These are phyloP conservation scores for Naganishia cerealis DNA, from an alignment of 1,284 basidiomycete species.

Conservation along the genomic window DNA sequence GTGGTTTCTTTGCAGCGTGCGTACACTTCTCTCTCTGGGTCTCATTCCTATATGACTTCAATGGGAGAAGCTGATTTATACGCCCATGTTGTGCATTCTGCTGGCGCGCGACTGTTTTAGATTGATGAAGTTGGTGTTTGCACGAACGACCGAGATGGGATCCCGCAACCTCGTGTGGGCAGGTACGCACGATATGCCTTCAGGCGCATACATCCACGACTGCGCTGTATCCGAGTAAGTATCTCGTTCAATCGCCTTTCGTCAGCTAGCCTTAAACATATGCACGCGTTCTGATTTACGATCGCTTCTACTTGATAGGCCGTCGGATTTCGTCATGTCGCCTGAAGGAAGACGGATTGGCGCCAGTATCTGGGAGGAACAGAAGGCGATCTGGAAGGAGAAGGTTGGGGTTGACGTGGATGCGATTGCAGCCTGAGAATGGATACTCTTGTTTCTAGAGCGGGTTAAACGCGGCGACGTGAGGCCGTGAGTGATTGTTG, in stretches of 20 bases:
- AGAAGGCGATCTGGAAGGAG: conserved; percentile 27
- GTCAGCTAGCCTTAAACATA: no score
- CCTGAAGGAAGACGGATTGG: conserved; percentile 13
- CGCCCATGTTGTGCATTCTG: background rate
- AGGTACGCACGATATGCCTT: conserved; percentile 14
- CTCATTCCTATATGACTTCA: background rate
- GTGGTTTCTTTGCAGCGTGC: background rate
- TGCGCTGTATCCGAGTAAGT: conserved; percentile 30
- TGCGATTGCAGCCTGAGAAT: background rate
- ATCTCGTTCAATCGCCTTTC: background rate
- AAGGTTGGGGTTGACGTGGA: conserved; percentile 31
- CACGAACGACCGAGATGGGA: conserved; percentile 25
- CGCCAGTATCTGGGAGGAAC: conserved; percentile 20
- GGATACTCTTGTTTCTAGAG: no score
- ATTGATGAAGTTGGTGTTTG: conserved; percentile 20
- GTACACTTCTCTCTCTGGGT: background rate
- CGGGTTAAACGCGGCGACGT: no score
- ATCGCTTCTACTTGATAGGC: background rate
- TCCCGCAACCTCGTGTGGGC: conserved; percentile 29
- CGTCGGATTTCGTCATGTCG: conserved; percentile 25
- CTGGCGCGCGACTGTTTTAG: conserved; percentile 2
- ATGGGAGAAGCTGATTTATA: no score
- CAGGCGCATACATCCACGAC: conserved; percentile 24
- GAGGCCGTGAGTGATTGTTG: no score
- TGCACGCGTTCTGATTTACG: no score